Conservation (phyloP, 306 rosid genomes). For the Calophaca sinica region DNA sequence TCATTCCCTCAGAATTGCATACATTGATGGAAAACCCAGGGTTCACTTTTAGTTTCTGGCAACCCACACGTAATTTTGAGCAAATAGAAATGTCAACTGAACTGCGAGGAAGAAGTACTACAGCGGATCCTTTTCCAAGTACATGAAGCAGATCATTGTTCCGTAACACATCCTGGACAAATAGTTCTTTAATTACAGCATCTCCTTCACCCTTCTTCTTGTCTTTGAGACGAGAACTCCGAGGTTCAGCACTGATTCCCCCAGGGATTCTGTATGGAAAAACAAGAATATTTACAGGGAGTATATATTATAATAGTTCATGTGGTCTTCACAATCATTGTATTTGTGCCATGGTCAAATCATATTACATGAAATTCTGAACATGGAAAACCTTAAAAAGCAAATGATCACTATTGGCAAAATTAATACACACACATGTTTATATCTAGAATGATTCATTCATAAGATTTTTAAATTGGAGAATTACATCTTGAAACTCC, state of each 20-base stretch:
- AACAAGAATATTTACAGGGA: constrained; percentile 42
- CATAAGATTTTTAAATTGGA: constrained; percentile 20
- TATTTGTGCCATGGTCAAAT: constrained; percentile 38
- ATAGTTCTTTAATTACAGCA: constrained; percentile 81
- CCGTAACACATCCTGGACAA: constrained; percentile 74
- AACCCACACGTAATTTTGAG: constrained; percentile 84
- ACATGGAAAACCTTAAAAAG: not conserved
- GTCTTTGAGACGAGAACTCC: constrained; percentile 94
- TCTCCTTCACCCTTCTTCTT: constrained; percentile 96
- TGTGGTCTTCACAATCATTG: constrained; percentile 35
- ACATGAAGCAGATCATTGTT: constrained; percentile 82
- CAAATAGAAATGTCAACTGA: constrained; percentile 78
- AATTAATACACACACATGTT: not conserved
- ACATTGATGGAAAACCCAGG: constrained; percentile 57
- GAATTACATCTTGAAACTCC: constrained; percentile 22
- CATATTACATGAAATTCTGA: constrained; percentile 22
- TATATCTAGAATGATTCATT: constrained; percentile 34
- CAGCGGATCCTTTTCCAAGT: constrained; percentile 76
- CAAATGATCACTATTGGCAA: not conserved
- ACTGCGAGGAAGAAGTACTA: constrained; percentile 90
- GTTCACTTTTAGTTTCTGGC: constrained; percentile 60
- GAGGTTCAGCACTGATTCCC: constrained; percentile 68
- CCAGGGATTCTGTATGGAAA: constrained; percentile 67
- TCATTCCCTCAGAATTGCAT: constrained; percentile 61
- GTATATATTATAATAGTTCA: constrained; percentile 27